Base-by-base conservation (phyloP, 768 basidiomycete species). In the Russula griseocarnosa region DNA sequence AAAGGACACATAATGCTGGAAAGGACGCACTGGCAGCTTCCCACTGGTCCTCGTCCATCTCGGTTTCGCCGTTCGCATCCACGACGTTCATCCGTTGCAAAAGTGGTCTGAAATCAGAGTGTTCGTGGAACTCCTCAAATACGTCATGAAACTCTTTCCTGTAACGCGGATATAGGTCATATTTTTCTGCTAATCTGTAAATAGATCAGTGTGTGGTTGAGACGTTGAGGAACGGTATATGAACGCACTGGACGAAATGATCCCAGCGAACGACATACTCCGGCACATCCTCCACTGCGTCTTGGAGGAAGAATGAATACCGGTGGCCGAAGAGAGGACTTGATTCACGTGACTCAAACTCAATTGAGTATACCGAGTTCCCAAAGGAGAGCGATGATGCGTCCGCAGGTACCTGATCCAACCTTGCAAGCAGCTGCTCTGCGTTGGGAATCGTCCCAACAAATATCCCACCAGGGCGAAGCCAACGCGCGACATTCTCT, bases 181-280 rank as follows among this genome's bases (percentile, higher is more conserved):
- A 96, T 71, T 95, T 88, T 3, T 80, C 79, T 0, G 96, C 96
- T 71, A 98, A 76, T 66, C 95, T 96, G 71, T 20, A 51, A 55
- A 16, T 22, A 20, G 13, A 38, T 65, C 5, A 58, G 52, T 24
- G 20, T 16, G n/a, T n/a, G 24, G 11, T 24, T 16, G 11, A 51
- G 32, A 24, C 67, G 5, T 34, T 58, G 57, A 8, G 47, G 54
- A 46, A 53, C 26, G 26, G 58, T 61, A 62, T 11, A 38, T 58
- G 18, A 57, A 76, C 83, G 68, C 67, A 97, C 94, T 83, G 76
- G 34, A 89, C 86, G 73, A 98, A 98, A 69, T 87, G 87, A 51
- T 92, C 87, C 96, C 96, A 99, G 65, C 85, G 82, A n/a, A 99
- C 97, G 55, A 99, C 79, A 71, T 95, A 99, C 74, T 99, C 97